Percentiles rank a stretch among this genome's conserved stretches.
These are phyloP conservation scores for Yarrowia divulgata DNA, from an alignment of 805 yeast species.

Conservation along the genomic window DNA sequence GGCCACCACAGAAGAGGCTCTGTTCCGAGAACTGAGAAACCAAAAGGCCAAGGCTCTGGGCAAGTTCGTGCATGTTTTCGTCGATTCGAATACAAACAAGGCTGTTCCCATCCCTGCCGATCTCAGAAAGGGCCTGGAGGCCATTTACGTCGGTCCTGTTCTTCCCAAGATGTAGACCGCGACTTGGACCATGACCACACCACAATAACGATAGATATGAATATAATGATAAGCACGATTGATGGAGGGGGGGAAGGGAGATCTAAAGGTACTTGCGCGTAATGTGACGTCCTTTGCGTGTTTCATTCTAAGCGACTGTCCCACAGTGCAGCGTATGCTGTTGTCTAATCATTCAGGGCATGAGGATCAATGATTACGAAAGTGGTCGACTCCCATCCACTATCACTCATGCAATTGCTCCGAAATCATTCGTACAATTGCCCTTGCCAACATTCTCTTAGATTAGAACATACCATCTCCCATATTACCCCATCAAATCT, in stretches of 20 bases:
- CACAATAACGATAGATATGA: conserved; percentile 15
- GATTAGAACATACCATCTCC: too few relatives aligned
- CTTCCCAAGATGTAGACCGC: conserved; percentile 19
- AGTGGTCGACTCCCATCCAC: too few relatives aligned
- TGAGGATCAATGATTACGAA: too few relatives aligned
- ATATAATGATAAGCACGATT: conserved; percentile 11
- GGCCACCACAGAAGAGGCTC: conserved; percentile 39
- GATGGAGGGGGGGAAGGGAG: background rate
- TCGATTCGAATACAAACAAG: conserved; percentile 45
- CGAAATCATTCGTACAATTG: too few relatives aligned
- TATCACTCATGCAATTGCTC: background rate
- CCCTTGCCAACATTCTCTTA: too few relatives aligned
- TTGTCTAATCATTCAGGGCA: too few relatives aligned
- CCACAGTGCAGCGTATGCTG: too few relatives aligned
- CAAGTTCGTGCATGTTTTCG: conserved; percentile 47
- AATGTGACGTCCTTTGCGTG: too few relatives aligned
- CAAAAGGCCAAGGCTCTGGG: conserved; percentile 47
- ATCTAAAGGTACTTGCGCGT: too few relatives aligned
- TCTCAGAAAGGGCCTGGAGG: conserved; percentile 40
- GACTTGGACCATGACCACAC: background rate
- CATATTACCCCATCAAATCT: too few relatives aligned
- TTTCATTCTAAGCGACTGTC: too few relatives aligned
- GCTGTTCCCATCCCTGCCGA: conserved; percentile 42
- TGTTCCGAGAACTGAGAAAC: conserved; percentile 33
- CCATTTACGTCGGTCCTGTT: conserved; percentile 18